A percentile compares a stretch with the other conserved stretches of the same genome.
Conservation (phyloP, 2,329 filamentous ascomycete genomes). For the Trichoderma guizhouense region DNA sequence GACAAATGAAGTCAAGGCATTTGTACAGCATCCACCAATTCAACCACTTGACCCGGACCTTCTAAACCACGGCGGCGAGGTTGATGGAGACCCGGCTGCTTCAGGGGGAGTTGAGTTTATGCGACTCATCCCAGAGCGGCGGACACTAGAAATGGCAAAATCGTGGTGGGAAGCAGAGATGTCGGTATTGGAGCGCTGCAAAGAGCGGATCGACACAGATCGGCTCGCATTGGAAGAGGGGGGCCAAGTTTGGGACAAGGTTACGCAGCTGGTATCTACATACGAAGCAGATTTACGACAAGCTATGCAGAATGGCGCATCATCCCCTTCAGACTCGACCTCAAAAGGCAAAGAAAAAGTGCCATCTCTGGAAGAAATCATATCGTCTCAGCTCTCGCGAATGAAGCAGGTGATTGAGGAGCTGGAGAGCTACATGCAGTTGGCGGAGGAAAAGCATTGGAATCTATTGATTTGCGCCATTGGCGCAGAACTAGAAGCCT, state of each 20-base stretch:
- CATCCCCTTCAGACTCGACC: constrained; percentile 19
- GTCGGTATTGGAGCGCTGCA: constrained; percentile 51
- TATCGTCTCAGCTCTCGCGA: constrained; percentile 47
- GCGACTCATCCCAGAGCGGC: constrained; percentile 58
- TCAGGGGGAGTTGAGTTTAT: constrained; percentile 53
- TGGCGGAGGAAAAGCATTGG: constrained; percentile 63
- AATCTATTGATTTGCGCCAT: constrained; percentile 73
- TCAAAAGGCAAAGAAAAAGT: constrained; percentile 32
- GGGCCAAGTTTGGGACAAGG: constrained; percentile 62
- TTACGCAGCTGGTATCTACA: constrained; percentile 54
- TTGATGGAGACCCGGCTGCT: constrained; percentile 25
- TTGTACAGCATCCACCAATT: constrained; percentile 58
- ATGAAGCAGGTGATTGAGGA: constrained; percentile 56
- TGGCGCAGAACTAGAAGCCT: constrained; percentile 68
- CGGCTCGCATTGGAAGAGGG: constrained; percentile 65
- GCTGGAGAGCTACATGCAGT: constrained; percentile 51
- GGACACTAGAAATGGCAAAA: constrained; percentile 67
- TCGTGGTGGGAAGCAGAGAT: constrained; percentile 69
- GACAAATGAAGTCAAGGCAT: constrained; percentile 57
- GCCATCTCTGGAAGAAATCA: constrained; percentile 35
- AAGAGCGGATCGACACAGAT: constrained; percentile 57
- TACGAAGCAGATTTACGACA: constrained; percentile 64
- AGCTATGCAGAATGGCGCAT: constrained; percentile 43
- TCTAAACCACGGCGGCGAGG: constrained; percentile 25
- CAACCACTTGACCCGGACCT: constrained; percentile 50